Base-by-base conservation (phyloP, 2,329 filamentous ascomycete species). In the Epichloe baconii region DNA sequence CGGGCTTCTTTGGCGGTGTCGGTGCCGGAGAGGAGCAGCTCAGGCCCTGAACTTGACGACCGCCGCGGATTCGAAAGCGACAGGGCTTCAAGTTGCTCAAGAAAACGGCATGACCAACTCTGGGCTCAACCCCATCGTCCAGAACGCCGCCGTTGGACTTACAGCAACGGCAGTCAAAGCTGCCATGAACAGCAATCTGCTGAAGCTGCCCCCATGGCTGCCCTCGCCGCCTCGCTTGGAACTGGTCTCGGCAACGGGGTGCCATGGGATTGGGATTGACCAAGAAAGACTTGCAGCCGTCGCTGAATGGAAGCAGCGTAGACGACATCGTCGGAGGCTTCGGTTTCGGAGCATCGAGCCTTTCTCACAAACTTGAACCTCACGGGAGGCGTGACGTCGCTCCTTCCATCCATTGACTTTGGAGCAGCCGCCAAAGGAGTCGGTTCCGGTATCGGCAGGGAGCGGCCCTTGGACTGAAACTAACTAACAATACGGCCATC, bases 101-200 rank as follows among this genome's bases (percentile, higher is more conserved):
- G 57, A 61, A 19, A 66, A 64, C 54, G 56, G 57, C n/a, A 59
- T 63, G 57, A 47, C 59, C 10, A 57, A 56, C 11, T 60, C 57
- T 8, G 62, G 63, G 15, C 53, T 67, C 19, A 64, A 65, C 50
- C 59, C 61, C 0, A 53, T 58, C 3, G 55, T 67, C 44, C 58
- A 64, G 48, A 64, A 61, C 46, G 54, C 62, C 6, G 61, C 60
- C 38, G 59, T 61, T 46, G 64, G 64, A 2, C 53, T 62, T 2
- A 55, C 59, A 1, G 57, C 62, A 0, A 60, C 63, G 4, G 55
- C 64, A 0, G 50, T 66, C 4, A 58, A 60, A 14, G 48, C 63
- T 3, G 44, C 63, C 31, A 54, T 62, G 4, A 48, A 49, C n/a
- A 54, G 53, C 44, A 19, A 56, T 11, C 12, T 49, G 1, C 19